These are phyloP conservation scores for Magnolia changhungtana DNA, from an alignment of 164 flowering plant species.

Conservation along the genomic window DNA sequence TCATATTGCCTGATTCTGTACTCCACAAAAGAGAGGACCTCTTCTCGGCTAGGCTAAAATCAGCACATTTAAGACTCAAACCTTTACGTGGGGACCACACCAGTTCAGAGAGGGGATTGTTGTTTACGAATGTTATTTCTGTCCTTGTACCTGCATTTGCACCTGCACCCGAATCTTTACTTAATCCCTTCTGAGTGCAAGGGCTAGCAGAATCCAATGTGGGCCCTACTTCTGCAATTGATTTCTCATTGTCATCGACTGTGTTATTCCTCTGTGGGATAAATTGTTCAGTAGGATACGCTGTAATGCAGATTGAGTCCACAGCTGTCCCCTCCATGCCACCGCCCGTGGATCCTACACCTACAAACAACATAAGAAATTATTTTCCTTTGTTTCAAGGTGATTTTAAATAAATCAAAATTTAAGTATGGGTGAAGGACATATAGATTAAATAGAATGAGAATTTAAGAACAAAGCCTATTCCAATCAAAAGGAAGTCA, in stretches of 20 bases:
- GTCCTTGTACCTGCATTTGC: conserved; percentile 76
- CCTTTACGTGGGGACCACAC: conserved; percentile 80
- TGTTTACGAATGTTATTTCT: conserved; percentile 33
- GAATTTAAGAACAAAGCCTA: not conserved
- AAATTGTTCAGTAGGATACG: conserved; percentile 19
- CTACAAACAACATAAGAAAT: conserved; percentile 2
- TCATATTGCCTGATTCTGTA: conserved; percentile 33
- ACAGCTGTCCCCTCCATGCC: conserved; percentile 17
- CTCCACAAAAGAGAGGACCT: conserved; percentile 31
- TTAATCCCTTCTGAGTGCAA: conserved; percentile 19
- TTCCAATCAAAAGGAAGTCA: not conserved
- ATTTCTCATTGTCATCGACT: conserved; percentile 31
- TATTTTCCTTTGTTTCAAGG: no score
- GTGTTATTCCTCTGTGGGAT: conserved; percentile 26
- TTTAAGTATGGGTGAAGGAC: not conserved
- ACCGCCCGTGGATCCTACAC: conserved; percentile 5
- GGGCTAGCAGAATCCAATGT: conserved; percentile 27
- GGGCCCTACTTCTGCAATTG: conserved; percentile 31
- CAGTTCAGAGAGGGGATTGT: conserved; percentile 61
- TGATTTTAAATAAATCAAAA: not conserved
- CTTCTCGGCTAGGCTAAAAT: conserved; percentile 33
- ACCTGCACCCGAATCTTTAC: conserved; percentile 61
- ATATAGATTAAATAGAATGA: not conserved
- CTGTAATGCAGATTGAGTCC: conserved; percentile 22
- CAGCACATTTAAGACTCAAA: conserved; percentile 53